Evolutionary conservation across 495 filamentous ascomycete species (phyloP).

Genomic region (Pseudomonodictys pantanalensis): DNA sequence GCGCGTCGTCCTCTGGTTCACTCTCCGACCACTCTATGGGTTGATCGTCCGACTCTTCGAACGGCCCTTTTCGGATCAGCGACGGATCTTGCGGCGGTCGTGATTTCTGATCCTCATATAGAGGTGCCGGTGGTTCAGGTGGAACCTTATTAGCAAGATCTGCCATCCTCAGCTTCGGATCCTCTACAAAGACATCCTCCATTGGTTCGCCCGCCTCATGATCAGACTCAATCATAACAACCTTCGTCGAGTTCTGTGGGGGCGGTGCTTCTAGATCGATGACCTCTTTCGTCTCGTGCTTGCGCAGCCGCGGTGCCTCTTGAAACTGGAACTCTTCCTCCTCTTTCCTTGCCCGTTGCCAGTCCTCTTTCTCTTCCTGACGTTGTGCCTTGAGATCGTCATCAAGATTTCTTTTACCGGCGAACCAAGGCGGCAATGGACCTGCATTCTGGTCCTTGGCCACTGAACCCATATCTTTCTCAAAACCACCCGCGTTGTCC

Average conservation of each 20-base stretch:
- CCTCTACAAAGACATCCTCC: slow-evolving; percentile 44
- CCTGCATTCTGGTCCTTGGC: slow-evolving; percentile 53
- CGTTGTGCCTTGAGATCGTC: slow-evolving; percentile 41
- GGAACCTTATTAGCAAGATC: slow-evolving; percentile 44
- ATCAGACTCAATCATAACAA: slow-evolving; percentile 42
- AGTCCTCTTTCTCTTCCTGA: slow-evolving; percentile 35
- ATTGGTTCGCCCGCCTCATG: slow-evolving; percentile 54
- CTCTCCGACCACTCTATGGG: slow-evolving; percentile 44
- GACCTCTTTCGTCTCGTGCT: slow-evolving; percentile 35
- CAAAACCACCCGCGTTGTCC: slow-evolving; percentile 68
- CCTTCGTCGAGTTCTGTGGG: slow-evolving; percentile 20
- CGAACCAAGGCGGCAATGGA: slow-evolving; percentile 86
- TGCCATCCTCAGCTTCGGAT: slow-evolving; percentile 41
- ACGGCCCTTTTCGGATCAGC: background rate
- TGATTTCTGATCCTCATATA: slow-evolving; percentile 8
- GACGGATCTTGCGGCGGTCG: slow-evolving; percentile 6
- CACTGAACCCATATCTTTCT: slow-evolving; percentile 46
- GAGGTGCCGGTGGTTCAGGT: slow-evolving; percentile 42
- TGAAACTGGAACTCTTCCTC: slow-evolving; percentile 38
- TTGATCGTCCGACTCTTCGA: slow-evolving; percentile 33
- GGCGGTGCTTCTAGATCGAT: slow-evolving; percentile 39
- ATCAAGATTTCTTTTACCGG: slow-evolving; percentile 42
- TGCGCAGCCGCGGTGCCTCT: slow-evolving; percentile 44
- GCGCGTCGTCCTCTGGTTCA: slow-evolving; percentile 38
- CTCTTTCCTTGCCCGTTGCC: slow-evolving; percentile 28